phyloP scores from a whole-genome alignment of 2,329 filamentous ascomycete species.

The Fusarium nisikadoi region DNA sequence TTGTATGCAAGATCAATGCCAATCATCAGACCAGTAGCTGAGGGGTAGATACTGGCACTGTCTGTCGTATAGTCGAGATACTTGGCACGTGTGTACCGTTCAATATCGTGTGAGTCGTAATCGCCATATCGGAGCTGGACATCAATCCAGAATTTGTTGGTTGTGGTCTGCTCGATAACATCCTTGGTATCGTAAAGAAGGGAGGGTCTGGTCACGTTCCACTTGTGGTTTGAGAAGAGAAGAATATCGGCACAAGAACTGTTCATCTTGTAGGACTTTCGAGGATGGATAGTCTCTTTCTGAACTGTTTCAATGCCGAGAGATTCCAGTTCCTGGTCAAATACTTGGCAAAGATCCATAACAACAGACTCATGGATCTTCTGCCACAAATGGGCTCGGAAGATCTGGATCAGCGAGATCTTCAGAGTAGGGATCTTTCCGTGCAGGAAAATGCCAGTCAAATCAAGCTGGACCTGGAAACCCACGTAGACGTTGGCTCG shows the following conservation, averaged over 20 bases:
- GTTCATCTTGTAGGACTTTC: constrained; percentile 99
- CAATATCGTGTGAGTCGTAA: constrained; percentile 99
- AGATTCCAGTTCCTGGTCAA: constrained; percentile 96
- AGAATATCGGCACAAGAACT: constrained; percentile 98
- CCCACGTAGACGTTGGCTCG: constrained; percentile 97
- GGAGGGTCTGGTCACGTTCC: constrained; percentile 95
- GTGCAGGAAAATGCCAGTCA: constrained; percentile 98
- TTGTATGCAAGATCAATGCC: constrained; percentile 98
- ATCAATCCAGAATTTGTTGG: constrained; percentile 99
- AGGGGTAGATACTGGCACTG: constrained; percentile 98
- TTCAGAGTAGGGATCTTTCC: constrained; percentile 98
- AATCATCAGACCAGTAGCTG: constrained; percentile 96
- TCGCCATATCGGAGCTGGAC: constrained; percentile 96
- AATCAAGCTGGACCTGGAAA: constrained; percentile 98
- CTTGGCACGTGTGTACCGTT: constrained; percentile 96
- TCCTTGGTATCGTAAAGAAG: constrained; percentile 97
- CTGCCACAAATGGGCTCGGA: constrained; percentile 99
- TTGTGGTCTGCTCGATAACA: constrained; percentile 89
- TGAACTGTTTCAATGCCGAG: constrained; percentile 97
- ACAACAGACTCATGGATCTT: constrained; percentile 99
- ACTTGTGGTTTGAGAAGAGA: constrained; percentile 97
- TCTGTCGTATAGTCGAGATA: constrained; percentile 99
- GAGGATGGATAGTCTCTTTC: constrained; percentile 98
- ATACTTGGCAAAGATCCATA: constrained; percentile 98
- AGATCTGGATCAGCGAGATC: constrained; percentile 98